Percentiles rank a stretch among this genome's conserved stretches.
Conservation (phyloP, 2,329 filamentous ascomycete species). For the Ophiostoma fasciatum region DNA sequence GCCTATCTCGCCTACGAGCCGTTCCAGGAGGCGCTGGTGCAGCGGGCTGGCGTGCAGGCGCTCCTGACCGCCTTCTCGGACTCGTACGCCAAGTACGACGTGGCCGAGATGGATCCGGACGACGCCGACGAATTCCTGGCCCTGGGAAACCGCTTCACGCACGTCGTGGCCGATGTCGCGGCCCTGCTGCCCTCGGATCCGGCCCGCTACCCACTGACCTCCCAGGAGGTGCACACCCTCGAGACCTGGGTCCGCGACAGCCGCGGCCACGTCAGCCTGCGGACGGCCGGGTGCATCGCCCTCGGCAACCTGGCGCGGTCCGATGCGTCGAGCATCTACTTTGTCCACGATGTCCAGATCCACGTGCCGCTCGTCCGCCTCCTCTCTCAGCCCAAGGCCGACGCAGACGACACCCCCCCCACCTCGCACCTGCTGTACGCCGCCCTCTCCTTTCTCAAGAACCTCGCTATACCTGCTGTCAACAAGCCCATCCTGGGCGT, state of each 20-base stretch:
- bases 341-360: conserved; percentile 31
- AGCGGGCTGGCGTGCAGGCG: conserved; percentile 21
- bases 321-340: conserved; percentile 34
- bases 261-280: conserved; percentile 24
- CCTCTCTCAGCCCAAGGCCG: conserved; percentile 23
- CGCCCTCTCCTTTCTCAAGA: conserved; percentile 46
- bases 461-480: conserved; percentile 40
- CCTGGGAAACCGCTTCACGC: conserved; percentile 34
- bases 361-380: conserved; percentile 30
- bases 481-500: conserved; percentile 39
- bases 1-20: conserved; percentile 39
- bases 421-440: conserved; percentile 38
- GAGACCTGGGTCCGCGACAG: conserved; percentile 25
- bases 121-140: conserved; percentile 22
- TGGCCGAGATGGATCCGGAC: conserved; percentile 27
- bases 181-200: conserved; percentile 27
- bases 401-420: conserved; percentile 11
- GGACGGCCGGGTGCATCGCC: conserved; percentile 41
- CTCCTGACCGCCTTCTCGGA: conserved; percentile 35
- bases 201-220: conserved; percentile 21
- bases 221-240: conserved; percentile 22
- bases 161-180: conserved; percentile 33
- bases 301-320: conserved; percentile 48
- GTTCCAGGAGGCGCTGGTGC: conserved; percentile 35
- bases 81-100: conserved; percentile 28